Conservation (phyloP, 495 filamentous ascomycete genomes). For the Evansstolkia leycettana region DNA sequence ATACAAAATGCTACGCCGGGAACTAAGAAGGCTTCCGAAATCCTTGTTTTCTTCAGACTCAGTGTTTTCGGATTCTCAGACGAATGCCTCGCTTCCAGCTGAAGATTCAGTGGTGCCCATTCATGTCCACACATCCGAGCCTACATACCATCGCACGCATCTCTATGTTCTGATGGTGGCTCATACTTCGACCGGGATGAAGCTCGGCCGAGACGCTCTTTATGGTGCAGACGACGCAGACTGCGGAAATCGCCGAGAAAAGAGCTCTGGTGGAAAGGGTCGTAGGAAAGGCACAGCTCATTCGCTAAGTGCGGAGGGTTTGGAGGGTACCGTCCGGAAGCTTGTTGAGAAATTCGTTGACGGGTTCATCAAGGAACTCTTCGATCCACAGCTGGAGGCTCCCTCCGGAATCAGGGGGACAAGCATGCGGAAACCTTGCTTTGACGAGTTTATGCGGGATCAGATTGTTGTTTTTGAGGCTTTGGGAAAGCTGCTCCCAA, state of each 20-base stretch:
- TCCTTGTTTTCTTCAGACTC: background rate
- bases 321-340: constrained; percentile 4
- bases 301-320: background rate
- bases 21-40: background rate
- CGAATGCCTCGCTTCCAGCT: too few species aligned
- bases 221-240: constrained; percentile 30
- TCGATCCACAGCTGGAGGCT: constrained; percentile 6
- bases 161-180: constrained; percentile 67
- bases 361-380: constrained; percentile 46
- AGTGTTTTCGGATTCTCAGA: background rate
- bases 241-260: constrained; percentile 3
- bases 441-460: constrained; percentile 67
- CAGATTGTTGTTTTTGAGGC: constrained; percentile 76
- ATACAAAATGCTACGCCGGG: background rate
- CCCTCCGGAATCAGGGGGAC: background rate
- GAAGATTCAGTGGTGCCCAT: constrained; percentile 26
- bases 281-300: constrained; percentile 1
- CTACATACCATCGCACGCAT: constrained; percentile 45
- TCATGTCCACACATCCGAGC: constrained; percentile 36
- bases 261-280: constrained; percentile 4
- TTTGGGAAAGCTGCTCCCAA: constrained; percentile 31
- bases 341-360: constrained; percentile 40
- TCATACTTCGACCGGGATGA: constrained; percentile 45
- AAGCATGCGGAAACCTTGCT: constrained; percentile 16
- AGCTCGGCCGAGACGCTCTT: constrained; percentile 56